Evolutionary conservation across 352 stramenopile species (phyloP), one percentile per base, ranked within the genome.

Genomic region (Blastocystis sp.): DNA sequence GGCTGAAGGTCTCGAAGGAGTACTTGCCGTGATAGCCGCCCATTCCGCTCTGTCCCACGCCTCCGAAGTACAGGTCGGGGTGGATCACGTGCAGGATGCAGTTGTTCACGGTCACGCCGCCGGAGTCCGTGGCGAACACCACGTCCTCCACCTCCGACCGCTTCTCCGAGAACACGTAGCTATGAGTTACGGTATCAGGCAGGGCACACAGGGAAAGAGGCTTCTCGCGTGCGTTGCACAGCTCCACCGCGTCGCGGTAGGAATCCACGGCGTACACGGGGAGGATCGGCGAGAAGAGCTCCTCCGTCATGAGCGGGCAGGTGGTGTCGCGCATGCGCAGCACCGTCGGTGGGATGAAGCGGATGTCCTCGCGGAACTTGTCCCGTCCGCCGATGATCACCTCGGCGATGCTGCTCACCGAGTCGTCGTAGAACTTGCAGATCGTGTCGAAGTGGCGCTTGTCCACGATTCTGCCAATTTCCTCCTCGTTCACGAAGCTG

Each of bases 211-310:
- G 90, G 21, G 93, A 90, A 14, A 97, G 90, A 2, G 94, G 94
- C 74, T 95, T 95, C 3, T 93, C 90, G 42, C 89, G 89, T 28
- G 57, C 62, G 28, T 91, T 90, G 24, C 94, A 89, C 38, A 91
- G 89, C 3, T 90, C 52, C 62, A 95, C 91, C 1, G 90, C 93
- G 43, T 94, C 90, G 21, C 92, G 90, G 2, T 91, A 62, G 17
- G 69, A 90, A 19, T 90, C 65, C 40, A 94, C 89, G 9, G 89
- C 62, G 52, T 95, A 91, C 63, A 98, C 94, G 0, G 95, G 94
- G 63, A 99, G 89, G 59, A 98, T 82, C 2, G 96, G 95, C 3
- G 96, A 95, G 91, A 99, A 98, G 45, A 98, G 94, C 91, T 98
- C 95, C 76, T 98, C 93, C 34, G 92, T 90, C 92, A 97, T 96